Conservation (phyloP, 1,284 basidiomycete species). For the Prillingera fragicola region DNA sequence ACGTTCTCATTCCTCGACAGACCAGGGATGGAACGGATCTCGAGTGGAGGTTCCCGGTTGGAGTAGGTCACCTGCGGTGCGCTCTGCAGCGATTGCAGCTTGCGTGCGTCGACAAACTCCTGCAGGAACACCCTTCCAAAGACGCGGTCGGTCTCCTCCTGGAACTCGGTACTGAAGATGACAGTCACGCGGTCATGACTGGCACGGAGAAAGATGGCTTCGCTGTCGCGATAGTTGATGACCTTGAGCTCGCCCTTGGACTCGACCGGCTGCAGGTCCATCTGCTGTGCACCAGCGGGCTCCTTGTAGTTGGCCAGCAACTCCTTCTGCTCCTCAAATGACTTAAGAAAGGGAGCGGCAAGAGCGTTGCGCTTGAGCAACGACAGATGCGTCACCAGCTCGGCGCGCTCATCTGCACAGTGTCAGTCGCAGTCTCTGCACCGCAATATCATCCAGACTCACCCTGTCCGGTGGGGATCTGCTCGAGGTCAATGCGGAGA, state of each 20-base stretch:
- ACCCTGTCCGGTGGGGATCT: constrained; percentile 74
- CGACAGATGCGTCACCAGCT: constrained; percentile 74
- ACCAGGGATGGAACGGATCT: constrained; percentile 81
- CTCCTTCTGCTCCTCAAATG: constrained; percentile 79
- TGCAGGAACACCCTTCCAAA: constrained; percentile 97
- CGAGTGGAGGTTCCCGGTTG: constrained; percentile 89
- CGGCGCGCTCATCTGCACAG: constrained; percentile 64
- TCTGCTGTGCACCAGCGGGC: constrained; percentile 49
- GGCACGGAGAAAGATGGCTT: constrained; percentile 93
- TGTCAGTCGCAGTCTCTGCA: constrained; percentile 1
- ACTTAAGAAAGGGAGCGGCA: constrained; percentile 88
- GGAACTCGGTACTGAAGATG: constrained; percentile 94
- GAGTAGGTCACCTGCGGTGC: constrained; percentile 98
- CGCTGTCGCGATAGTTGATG: constrained; percentile 91
- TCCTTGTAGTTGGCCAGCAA: constrained; percentile 59
- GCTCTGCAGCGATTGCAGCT: constrained; percentile 87
- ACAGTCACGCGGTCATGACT: constrained; percentile 93
- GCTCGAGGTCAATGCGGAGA: constrained; percentile 78
- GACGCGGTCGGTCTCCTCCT: constrained; percentile 95
- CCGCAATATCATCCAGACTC: constrained; percentile 44
- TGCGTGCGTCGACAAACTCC: constrained; percentile 97
- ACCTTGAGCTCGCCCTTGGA: constrained; percentile 76
- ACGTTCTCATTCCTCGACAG: constrained; percentile 81
- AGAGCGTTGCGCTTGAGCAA: constrained; percentile 90
- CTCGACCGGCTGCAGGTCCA: constrained; percentile 45